Evolutionary conservation across 352 stramenopile genomes (phyloP), one percentile per base, ranked within the genome.

Genomic region (Phytophthora multivora): DNA sequence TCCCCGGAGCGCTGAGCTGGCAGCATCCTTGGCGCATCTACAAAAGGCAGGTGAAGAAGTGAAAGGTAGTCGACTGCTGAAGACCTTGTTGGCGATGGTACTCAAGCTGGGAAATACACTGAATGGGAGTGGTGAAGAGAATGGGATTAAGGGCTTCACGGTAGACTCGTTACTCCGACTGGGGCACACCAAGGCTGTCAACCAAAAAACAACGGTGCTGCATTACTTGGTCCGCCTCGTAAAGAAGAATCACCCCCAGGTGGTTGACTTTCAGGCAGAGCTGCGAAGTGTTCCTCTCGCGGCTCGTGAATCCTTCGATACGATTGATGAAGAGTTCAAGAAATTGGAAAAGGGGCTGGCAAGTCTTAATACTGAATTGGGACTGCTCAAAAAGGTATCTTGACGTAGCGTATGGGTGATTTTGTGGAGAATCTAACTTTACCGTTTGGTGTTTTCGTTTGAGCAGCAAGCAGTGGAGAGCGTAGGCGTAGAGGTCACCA

Each of bases 121-220:
- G 31, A 99, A 99, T 61, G 97, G 96, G 23, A 86, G 78, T 33
- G 95, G 89, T 33, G 77, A 90, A 7, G 79, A 90, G 19, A 88
- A 89, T 26, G 87, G 89, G 48, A 97, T 97, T 26, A 90, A 93
- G 40, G 97, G 95, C 4, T 99, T 99, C 66, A 98, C 92, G 0
- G 86, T 99, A 4, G 96, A 99, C 74, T 97, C 96, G 12, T 64
- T 99, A 11, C 71, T 99, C 2, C 96, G 84, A 26, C 94, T 88
- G 18, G 84, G 81, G 0, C 82, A 99, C 65, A 98, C 97, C 40
- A 99, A 99, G 69, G 98, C 97, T 5, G 77, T 93, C 18, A 93
- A 99, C 66, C 96, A 98, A 66, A 98, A 98, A 69, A 99, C 97
- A 12, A 99, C 94, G 12, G 95, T 99, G 26, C 76, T 99, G n/a